Evolutionary conservation across 805 yeast species (phyloP).

Genomic region (Blastobotrys terrestris): DNA sequence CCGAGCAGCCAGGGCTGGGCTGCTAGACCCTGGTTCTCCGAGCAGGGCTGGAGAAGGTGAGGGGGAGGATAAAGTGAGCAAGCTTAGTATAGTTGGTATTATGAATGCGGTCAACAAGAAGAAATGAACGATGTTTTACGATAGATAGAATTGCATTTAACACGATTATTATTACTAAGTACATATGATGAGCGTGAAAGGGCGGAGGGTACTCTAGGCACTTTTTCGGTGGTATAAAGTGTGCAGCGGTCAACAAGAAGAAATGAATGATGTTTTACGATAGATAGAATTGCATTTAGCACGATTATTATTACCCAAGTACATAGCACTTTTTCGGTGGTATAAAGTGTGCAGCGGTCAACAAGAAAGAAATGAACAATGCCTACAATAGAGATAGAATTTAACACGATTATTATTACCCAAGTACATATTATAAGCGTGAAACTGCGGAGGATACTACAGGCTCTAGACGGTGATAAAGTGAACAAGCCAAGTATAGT

Average conservation of each 20-base stretch:
- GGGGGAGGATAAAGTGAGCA: constrained; percentile 14
- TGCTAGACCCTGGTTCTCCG: constrained; percentile 5
- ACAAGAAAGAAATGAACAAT: constrained; percentile 9
- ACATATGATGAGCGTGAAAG: no score
- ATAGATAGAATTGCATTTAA: neutral
- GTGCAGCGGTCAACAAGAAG: constrained; percentile 17
- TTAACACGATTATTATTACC: no score
- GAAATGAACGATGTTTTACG: constrained; percentile 3
- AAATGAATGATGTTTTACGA: constrained; percentile 3
- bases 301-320: no score
- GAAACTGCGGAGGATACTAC: no score
- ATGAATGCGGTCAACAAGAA: constrained; percentile 18
- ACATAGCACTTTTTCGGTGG: no score
- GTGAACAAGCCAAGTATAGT: constrained; percentile 11
- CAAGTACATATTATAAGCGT: no score
- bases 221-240: no score
- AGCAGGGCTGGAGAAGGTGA: neutral
- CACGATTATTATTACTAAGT: no score
- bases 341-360: no score
- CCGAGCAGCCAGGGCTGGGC: constrained; percentile 9
- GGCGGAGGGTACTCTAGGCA: no score
- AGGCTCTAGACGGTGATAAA: no score
- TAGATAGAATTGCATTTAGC: neutral
- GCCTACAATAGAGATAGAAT: neutral
- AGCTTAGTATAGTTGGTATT: constrained; percentile 18